phyloP scores from a whole-genome alignment of 192 early-diverging fungal genomes.

The Helicostylum pulchrum region DNA sequence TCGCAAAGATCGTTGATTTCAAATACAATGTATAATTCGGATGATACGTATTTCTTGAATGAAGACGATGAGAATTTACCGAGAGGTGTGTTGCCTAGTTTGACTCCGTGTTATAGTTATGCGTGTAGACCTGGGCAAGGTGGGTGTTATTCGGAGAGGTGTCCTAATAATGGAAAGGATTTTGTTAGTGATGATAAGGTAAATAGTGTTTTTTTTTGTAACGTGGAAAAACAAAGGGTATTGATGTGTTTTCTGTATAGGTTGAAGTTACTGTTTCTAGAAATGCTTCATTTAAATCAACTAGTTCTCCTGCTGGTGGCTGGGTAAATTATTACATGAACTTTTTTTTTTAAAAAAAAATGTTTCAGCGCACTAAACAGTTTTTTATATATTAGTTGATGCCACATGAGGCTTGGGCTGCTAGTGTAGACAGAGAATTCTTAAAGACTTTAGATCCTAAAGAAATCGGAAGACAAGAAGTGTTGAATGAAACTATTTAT shows the following conservation, averaged over 20 bases:
- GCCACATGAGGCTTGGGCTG: slow-evolving; percentile 62
- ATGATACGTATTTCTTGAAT: slow-evolving; percentile 30
- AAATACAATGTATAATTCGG: slow-evolving; percentile 34
- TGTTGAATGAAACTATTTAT: slow-evolving; percentile 88
- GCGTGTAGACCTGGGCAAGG: slow-evolving; percentile 19
- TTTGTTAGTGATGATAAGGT: slow-evolving; percentile 1
- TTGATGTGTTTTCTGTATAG: not conserved
- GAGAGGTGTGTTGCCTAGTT: slow-evolving; percentile 82
- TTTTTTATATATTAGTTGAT: slow-evolving; percentile 1
- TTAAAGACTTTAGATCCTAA: slow-evolving; percentile 63
- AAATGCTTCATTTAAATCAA: not conserved
- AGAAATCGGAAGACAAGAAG: slow-evolving; percentile 88
- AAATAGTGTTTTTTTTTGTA: too few relatives aligned
- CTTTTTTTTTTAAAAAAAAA: not conserved
- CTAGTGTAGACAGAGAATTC: slow-evolving; percentile 69
- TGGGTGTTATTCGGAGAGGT: slow-evolving; percentile 32
- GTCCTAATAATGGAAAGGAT: slow-evolving; percentile 23
- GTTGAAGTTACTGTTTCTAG: too few relatives aligned
- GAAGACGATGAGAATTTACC: slow-evolving; percentile 51
- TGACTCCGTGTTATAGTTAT: slow-evolving; percentile 79
- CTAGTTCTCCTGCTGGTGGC: not conserved
- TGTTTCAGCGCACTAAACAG: not conserved
- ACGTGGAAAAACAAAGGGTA: not conserved
- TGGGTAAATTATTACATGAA: not conserved
- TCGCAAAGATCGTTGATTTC: slow-evolving; percentile 27